phyloP scores from a whole-genome alignment of 2,329 filamentous ascomycete genomes.

The Rhynchosporium secalis region DNA sequence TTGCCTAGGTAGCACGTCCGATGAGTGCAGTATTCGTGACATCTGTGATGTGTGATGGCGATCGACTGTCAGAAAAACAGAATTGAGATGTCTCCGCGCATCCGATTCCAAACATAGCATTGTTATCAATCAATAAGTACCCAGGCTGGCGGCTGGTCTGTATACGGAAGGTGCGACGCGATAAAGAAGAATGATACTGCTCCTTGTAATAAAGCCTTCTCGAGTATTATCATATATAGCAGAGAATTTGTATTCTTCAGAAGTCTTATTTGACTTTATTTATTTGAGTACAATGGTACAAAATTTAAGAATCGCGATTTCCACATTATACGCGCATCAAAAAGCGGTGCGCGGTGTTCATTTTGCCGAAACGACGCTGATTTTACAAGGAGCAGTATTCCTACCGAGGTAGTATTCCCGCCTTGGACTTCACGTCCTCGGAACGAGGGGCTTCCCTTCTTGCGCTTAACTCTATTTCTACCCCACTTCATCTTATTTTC shows the following conservation, averaged over 20 bases:
- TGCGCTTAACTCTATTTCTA: background rate
- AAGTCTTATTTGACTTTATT: too few relatives aligned
- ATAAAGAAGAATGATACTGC: background rate
- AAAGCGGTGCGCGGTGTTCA: too few relatives aligned
- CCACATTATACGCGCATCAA: too few relatives aligned
- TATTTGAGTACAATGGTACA: too few relatives aligned
- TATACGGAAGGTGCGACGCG: background rate
- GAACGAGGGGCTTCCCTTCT: background rate
- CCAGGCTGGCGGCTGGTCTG: background rate
- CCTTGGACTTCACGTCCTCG: background rate
- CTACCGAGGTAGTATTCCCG: background rate
- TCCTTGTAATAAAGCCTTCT: too few relatives aligned
- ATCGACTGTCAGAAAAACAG: background rate
- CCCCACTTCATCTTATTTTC: conserved; percentile 5
- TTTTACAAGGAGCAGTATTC: background rate
- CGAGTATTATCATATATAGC: too few relatives aligned
- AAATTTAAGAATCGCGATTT: too few relatives aligned
- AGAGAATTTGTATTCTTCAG: too few relatives aligned
- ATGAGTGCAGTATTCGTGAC: conserved; percentile 5
- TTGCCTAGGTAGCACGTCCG: background rate
- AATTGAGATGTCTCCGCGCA: background rate
- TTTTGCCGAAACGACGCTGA: too few relatives aligned
- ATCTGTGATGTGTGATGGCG: conserved; percentile 12
- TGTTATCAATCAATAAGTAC: background rate
- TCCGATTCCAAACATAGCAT: background rate